A percentile compares a stretch with the other conserved stretches of the same genome.
phyloP scores from a whole-genome alignment of 176 grass and related monocot genomes.

The Tuctoria greenei region DNA sequence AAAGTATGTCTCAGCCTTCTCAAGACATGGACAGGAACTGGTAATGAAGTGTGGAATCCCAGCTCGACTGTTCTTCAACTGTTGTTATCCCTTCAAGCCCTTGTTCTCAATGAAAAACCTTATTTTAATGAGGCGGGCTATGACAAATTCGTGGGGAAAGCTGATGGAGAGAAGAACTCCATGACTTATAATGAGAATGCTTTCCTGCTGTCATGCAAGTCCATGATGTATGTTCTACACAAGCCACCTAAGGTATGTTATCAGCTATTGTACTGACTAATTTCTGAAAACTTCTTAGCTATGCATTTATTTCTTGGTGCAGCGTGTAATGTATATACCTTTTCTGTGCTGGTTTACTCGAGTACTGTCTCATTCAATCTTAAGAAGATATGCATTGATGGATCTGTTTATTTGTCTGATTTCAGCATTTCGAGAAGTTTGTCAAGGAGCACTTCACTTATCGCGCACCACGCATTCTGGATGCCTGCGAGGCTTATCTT shows the following conservation, averaged over 20 bases:
- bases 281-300: conserved; percentile 15
- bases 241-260: conserved; percentile 84
- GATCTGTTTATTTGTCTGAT: conserved; percentile 14
- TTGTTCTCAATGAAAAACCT: conserved; percentile 96
- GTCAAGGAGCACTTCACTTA: conserved; percentile 80
- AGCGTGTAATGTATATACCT: background rate
- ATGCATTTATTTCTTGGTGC: background rate
- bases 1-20: conserved; percentile 99
- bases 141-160: conserved; percentile 89
- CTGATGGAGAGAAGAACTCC: conserved; percentile 93
- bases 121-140: conserved; percentile 98
- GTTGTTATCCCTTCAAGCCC: conserved; percentile 88
- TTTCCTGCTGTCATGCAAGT: conserved; percentile 87
- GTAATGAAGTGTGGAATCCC: conserved; percentile 86
- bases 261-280: background rate
- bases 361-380: background rate
- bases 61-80: conserved; percentile 87
- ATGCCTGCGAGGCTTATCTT: conserved; percentile 73
- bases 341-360: background rate
- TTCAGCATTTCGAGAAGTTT: conserved; percentile 86
- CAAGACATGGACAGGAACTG: conserved; percentile 85
- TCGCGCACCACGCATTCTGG: conserved; percentile 45
- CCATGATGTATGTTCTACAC: conserved; percentile 77
- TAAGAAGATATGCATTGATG: conserved; percentile 3
- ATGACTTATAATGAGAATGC: conserved; percentile 96